Evolutionary conservation across 257 asterid genomes (phyloP).

Genomic region (Lantana camara): DNA sequence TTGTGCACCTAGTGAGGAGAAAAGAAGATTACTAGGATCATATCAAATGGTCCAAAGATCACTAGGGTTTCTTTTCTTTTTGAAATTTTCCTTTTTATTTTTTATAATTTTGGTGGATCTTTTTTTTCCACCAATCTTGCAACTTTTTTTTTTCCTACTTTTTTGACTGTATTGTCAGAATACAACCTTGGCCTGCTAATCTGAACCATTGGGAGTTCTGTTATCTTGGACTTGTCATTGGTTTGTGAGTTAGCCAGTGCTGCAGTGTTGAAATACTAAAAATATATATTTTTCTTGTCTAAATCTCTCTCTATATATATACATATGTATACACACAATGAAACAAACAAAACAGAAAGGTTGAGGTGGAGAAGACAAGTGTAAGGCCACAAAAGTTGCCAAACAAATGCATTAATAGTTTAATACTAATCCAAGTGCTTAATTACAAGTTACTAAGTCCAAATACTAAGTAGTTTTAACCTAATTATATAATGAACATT

Average conservation of each 20-base stretch:
- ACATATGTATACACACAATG: background rate
- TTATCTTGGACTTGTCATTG: slow-evolving; percentile 34
- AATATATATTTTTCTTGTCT: background rate
- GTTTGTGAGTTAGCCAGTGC: slow-evolving; percentile 52
- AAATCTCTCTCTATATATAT: background rate
- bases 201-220: slow-evolving; percentile 34
- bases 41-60: slow-evolving; percentile 35
- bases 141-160: background rate
- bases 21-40: slow-evolving; percentile 17
- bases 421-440: slow-evolving; percentile 7
- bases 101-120: slow-evolving; percentile 14
- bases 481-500: slow-evolving; percentile 11
- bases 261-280: slow-evolving; percentile 56
- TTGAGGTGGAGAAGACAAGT: slow-evolving; percentile 27
- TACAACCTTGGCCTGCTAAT: slow-evolving; percentile 73
- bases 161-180: slow-evolving; percentile 44
- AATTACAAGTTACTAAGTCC: background rate
- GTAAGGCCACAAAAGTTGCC: slow-evolving; percentile 24
- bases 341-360: slow-evolving; percentile 27
- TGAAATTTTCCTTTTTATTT: background rate
- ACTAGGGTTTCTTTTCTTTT: slow-evolving; percentile 27
- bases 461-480: slow-evolving; percentile 9
- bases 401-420: slow-evolving; percentile 21
- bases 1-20: slow-evolving; percentile 28
- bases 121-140: slow-evolving; percentile 27